A percentile compares a stretch with the other conserved stretches of the same genome.
Evolutionary conservation across 2,329 filamentous ascomycete species (phyloP).

Genomic region (Malbranchea cinnamomea): DNA sequence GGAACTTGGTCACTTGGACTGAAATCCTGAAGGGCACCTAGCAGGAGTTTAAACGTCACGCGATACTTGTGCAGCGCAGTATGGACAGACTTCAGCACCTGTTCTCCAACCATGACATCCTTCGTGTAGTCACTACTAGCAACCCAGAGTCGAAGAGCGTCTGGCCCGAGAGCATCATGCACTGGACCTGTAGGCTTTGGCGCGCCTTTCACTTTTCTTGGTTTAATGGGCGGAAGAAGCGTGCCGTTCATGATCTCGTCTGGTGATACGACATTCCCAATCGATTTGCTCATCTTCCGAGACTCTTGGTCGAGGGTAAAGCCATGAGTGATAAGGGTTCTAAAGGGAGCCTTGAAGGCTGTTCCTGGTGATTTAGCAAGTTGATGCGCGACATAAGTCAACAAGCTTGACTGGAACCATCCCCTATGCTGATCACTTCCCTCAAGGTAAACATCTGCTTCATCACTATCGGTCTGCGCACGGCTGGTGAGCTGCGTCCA

Average conservation of each 20-base stretch:
- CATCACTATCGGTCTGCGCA: conserved; percentile 16
- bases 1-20: conserved; percentile 23
- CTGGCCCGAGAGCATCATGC: conserved; percentile 65
- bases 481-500: conserved; percentile 48
- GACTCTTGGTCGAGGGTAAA: conserved; percentile 80
- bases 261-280: conserved; percentile 76
- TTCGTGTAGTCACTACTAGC: conserved; percentile 83
- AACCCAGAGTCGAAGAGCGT: conserved; percentile 80
- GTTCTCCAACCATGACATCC: conserved; percentile 69
- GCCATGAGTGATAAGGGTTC: conserved; percentile 82
- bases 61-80: conserved; percentile 71
- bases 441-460: conserved; percentile 80
- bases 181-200: conserved; percentile 21
- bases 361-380: conserved; percentile 20
- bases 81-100: conserved; percentile 63
- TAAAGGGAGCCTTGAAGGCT: conserved; percentile 53
- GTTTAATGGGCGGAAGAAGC: conserved; percentile 54
- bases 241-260: conserved; percentile 73
- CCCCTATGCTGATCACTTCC: conserved; percentile 92
- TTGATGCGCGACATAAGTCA: conserved; percentile 61
- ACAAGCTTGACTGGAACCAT: conserved; percentile 93
- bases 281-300: conserved; percentile 98
- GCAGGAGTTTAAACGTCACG: conserved; percentile 76
- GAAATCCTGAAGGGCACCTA: conserved; percentile 54
- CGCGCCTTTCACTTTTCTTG: conserved; percentile 42